Base-by-base conservation (phyloP, 2,329 filamentous ascomycete genomes). In the Mycosphaerella arachidis region DNA sequence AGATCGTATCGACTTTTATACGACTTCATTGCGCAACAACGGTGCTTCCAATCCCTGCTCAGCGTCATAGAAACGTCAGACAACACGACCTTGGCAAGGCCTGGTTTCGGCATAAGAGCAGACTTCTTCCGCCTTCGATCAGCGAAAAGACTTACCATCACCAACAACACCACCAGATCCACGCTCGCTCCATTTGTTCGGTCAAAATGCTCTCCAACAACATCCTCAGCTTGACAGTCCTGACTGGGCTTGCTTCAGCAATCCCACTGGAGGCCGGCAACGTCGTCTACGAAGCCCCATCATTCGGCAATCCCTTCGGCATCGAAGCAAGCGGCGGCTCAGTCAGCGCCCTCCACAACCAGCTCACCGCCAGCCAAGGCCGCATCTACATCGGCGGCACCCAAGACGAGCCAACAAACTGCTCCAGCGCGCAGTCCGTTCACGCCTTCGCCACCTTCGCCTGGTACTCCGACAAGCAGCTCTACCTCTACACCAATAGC, bases 371-470 rank as follows among this genome's bases (percentile, higher is more conserved):
- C 30, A 33, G 18, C 6, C 9, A 16, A 5, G 48, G 48, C n/a
- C 45, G 46, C 16, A n/a, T 57, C 48, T 57, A 27, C 33, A 57
- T 57, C 48, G 55, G 55, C 46, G 55, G 55, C 31, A 27, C 5
- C 6, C 55, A 57, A 51, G 37, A 31, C 31, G 46, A 46, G n/a
- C 12, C 18, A 2, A 50, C 27, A 12, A 20, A 37, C 30, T 20
- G 48, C 55, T 24, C 30, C 29, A 31, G 33, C 24, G 7, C 43
- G 4, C 46, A 52, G 13, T 27, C 46, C 1, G 20, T 3, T 6
- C 46, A 50, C 46, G 55, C 53, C 55, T 53, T 57, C 35, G 55
- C 55, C 10, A 57, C 55, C 16, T 57, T 57, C 46, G 46, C 37
- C 13, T n/a, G 20, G 30, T 43, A 57, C 31, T 53, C 55, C 9